A percentile compares a stretch with the other conserved stretches of the same genome.
Conservation (phyloP, 768 basidiomycete species). For the Calocera viscosa region DNA sequence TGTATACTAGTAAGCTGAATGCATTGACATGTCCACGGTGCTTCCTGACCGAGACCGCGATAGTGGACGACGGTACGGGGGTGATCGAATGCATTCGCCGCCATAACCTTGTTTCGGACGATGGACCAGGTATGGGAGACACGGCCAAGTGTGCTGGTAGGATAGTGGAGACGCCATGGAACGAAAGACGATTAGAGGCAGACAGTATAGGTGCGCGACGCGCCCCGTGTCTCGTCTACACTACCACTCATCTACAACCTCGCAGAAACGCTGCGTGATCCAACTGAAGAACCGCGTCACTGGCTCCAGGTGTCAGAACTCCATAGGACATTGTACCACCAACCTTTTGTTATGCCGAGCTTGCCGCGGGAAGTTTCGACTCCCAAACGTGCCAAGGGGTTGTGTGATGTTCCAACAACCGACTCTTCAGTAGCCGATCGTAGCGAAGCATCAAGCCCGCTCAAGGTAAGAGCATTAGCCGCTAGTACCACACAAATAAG, state of each 20-base stretch:
- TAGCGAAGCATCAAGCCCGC: background rate
- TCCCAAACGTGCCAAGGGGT: background rate
- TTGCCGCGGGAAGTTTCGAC: background rate
- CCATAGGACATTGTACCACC: background rate
- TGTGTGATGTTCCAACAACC: background rate
- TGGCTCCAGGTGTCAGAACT: background rate
- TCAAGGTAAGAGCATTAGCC: background rate
- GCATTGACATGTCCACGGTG: background rate
- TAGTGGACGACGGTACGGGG: constrained; percentile 1
- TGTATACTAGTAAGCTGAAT: background rate
- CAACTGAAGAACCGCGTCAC: background rate
- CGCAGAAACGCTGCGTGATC: background rate
- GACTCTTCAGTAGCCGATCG: background rate
- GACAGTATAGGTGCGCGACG: background rate
- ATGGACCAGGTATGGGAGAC: background rate
- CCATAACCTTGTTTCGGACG: too few species aligned
- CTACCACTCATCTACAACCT: too few species aligned
- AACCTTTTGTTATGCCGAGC: background rate
- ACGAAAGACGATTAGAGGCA: background rate
- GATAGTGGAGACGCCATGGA: background rate
- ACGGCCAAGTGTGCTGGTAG: background rate
- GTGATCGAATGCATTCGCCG: background rate
- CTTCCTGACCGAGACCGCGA: background rate
- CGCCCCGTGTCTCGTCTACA: too few species aligned
- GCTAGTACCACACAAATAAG: background rate